These are phyloP conservation scores for Lepiota brunneoincarnata DNA, from an alignment of 768 basidiomycete genomes.

Conservation along the genomic window DNA sequence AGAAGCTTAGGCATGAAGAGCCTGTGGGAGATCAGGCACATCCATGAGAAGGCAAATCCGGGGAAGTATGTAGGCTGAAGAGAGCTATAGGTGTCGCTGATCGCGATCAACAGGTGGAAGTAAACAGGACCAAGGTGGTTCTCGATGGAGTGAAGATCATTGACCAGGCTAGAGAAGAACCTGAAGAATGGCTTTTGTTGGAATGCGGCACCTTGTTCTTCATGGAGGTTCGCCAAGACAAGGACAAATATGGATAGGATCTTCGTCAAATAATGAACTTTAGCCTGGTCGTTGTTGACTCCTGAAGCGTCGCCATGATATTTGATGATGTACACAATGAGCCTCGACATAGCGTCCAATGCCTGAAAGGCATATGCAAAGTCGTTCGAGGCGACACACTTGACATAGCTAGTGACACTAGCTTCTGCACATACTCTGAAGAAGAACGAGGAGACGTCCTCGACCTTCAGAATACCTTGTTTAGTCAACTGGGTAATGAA, in stretches of 20 bases:
- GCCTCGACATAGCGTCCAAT: slow-evolving; percentile 90
- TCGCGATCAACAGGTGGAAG: slow-evolving; percentile 81
- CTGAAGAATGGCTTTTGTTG: slow-evolving; percentile 98
- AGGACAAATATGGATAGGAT: slow-evolving; percentile 97
- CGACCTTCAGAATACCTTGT: slow-evolving; percentile 93
- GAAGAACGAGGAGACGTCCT: slow-evolving; percentile 96
- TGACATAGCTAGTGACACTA: slow-evolving; percentile 85
- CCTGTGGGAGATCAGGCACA: slow-evolving; percentile 93
- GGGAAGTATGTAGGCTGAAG: slow-evolving; percentile 96
- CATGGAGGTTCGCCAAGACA: slow-evolving; percentile 91
- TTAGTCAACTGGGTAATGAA: slow-evolving; percentile 98
- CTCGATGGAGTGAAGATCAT: slow-evolving; percentile 87
- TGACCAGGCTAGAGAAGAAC: slow-evolving; percentile 95
- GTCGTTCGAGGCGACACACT: slow-evolving; percentile 70
- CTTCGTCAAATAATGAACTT: slow-evolving; percentile 95
- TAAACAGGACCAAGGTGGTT: slow-evolving; percentile 84
- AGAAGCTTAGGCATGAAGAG: slow-evolving; percentile 97
- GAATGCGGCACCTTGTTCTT: slow-evolving; percentile 89
- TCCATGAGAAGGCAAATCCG: slow-evolving; percentile 98
- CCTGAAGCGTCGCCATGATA: slow-evolving; percentile 97
- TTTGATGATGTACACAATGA: slow-evolving; percentile 98
- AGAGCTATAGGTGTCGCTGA: slow-evolving; percentile 94
- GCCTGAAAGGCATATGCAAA: slow-evolving; percentile 83
- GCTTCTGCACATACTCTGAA: slow-evolving; percentile 97
- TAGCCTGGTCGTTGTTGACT: slow-evolving; percentile 90